Percentiles rank a stretch among this genome's conserved stretches.
These are phyloP conservation scores for Entrophospora sp. DNA, from an alignment of 192 early-diverging fungal species.

Conservation along the genomic window DNA sequence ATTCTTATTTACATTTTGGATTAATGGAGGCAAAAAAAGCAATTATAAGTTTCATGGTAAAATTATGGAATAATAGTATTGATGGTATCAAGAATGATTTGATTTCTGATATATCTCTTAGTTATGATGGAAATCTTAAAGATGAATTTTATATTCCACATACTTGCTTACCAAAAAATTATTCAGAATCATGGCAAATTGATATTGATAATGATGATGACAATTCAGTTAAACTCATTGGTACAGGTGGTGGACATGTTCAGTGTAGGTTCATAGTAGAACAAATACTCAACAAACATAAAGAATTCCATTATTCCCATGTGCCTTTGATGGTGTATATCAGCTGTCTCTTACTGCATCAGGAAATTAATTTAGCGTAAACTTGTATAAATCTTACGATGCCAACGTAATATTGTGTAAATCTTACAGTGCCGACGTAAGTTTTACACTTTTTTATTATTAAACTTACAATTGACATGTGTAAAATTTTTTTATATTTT, in stretches of 20 bases:
- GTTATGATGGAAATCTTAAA: too few species aligned
- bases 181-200: conserved; percentile 36
- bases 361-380: too few species aligned
- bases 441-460: too few species aligned
- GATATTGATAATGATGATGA: too few species aligned
- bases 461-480: too few species aligned
- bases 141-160: conserved; percentile 40
- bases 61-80: conserved; percentile 23
- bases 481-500: too few species aligned
- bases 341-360: conserved; percentile 74
- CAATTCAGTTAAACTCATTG: conserved; percentile 37
- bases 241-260: conserved; percentile 47
- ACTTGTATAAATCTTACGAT: too few species aligned
- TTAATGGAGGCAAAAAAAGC: conserved; percentile 75
- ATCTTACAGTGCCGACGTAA: too few species aligned
- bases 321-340: conserved; percentile 89
- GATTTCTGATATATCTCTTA: too few species aligned
- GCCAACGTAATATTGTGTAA: too few species aligned
- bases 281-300: conserved; percentile 69
- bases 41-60: conserved; percentile 48
- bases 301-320: conserved; percentile 49
- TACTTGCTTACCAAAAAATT: conserved; percentile 62
- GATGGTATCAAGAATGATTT: conserved; percentile 26
- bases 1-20: conserved; percentile 91
- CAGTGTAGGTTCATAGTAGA: conserved; percentile 45